Percentiles rank a stretch among this genome's conserved stretches.
Conservation (phyloP, 225 moss, liverwort and hornwort genomes). For the Anthoceros angustus region DNA sequence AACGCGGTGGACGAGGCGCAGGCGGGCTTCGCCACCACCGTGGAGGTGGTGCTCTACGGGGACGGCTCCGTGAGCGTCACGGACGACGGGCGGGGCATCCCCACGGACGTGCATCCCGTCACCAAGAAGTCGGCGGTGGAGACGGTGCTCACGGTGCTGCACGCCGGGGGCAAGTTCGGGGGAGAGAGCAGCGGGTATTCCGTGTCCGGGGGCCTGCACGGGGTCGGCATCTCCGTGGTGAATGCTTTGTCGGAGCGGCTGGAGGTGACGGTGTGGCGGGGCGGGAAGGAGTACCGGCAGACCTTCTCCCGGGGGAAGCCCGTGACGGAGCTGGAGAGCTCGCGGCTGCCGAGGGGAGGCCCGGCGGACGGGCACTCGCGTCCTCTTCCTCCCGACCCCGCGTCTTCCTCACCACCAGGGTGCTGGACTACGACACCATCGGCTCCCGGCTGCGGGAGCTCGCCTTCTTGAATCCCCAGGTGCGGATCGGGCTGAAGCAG, state of each 20-base stretch:
- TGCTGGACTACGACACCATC: slow-evolving; percentile 74
- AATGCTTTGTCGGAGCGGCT: slow-evolving; percentile 90
- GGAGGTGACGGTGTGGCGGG: slow-evolving; percentile 93
- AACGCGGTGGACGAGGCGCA: slow-evolving; percentile 98
- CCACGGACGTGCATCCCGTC: slow-evolving; percentile 69
- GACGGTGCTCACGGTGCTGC: slow-evolving; percentile 90
- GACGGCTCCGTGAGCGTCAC: slow-evolving; percentile 72
- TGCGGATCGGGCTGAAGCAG: slow-evolving; percentile 63
- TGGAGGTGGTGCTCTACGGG: slow-evolving; percentile 47
- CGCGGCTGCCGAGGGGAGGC: slow-evolving; percentile 28
- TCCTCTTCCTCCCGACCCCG: slow-evolving; percentile 73
- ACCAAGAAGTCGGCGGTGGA: slow-evolving; percentile 95
- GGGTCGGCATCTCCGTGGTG: slow-evolving; percentile 92
- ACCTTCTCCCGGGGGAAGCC: slow-evolving; percentile 60
- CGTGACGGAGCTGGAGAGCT: slow-evolving; percentile 34
- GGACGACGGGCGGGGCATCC: slow-evolving; percentile 95
- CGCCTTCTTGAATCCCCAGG: slow-evolving; percentile 86
- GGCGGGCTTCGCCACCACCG: slow-evolving; percentile 70
- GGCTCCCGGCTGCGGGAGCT: slow-evolving; percentile 79
- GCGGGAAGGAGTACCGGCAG: slow-evolving; percentile 58
- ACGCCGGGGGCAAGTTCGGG: slow-evolving; percentile 98
- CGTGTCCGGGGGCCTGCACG: slow-evolving; percentile 95
- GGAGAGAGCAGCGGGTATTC: slow-evolving; percentile 89
- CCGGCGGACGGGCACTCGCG: slow-evolving; percentile 71
- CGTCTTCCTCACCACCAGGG: slow-evolving; percentile 68